Evolutionary conservation across 73 alveolate genomes (phyloP), one percentile per base, ranked within the genome.

Genomic region (Tetrahymena borealis): DNA sequence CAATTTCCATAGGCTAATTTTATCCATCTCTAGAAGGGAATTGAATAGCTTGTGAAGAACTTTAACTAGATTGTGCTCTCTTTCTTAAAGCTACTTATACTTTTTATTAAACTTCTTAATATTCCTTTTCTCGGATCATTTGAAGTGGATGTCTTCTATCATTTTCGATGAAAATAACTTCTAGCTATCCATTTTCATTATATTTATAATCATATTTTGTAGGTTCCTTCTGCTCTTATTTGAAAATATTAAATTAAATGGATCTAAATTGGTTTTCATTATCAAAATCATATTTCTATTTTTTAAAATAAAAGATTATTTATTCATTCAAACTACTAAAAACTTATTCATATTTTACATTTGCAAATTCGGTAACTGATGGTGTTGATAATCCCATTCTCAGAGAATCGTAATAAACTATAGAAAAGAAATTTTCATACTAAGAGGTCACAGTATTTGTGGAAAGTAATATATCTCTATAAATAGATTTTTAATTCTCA

Each of bases 21-120:
- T 32, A 60, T n/a, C 85, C 85, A 60, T 60, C 85, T 60, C 85
- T 60, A 24, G 85, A 60, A 60, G 85, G 85, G 85, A 60, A 60
- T 60, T 60, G 28, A 15, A 60, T 60, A 18, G 85, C 85, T 60
- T 60, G 13, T 0, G 85, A 60, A 15, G 85, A 60, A 18, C 85
- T 60, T 60, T 60, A 35, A 15, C 28, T 60, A 6, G 85, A 60
- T 8, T 24, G 13, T 20, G 37, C 85, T n/a, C 85, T 60, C 10
- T 60, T 35, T 15, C 85, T 60, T 24, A 60, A 24, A 60, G 38
- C 85, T 60, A 24, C 37, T 16, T 60, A n/a, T 60, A 60, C 85
- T 60, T 60, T 60, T 35, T 60, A 18, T 15, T 60, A n/a, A 60
- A 60, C n/a, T 20, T 24, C 37, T 60, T 60, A 60, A 20, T 15